Evolutionary conservation across 2,329 filamentous ascomycete species (phyloP), one percentile per base, ranked within the genome.

Genomic region (Byssochlamys sp.): DNA sequence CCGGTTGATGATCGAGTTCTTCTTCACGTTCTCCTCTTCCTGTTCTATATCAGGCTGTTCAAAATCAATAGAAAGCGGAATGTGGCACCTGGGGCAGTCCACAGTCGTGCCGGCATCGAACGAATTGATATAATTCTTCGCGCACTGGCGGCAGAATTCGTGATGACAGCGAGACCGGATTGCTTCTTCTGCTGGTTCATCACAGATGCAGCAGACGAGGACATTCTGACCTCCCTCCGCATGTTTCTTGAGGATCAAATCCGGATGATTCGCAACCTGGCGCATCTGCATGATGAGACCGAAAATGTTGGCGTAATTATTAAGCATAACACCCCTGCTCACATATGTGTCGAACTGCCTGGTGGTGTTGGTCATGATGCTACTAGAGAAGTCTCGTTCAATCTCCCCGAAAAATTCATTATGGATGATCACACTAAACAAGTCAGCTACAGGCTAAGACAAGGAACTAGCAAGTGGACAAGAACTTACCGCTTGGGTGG

Each of bases 281-380:
- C 94, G 88, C 92, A 99, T 97, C 73, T 96, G 91, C 90, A 97
- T 97, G 69, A 99, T 96, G 57, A 99, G 81, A 69, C 91, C 92
- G 67, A 99, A 99, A 63, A 99, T 97, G 71, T 99, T 99, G 77
- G 94, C 94, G 65, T 97, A 97, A 70, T 96, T 96, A 79, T 97
- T 91, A 60, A 99, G 82, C 73, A 99, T 84, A 24, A 97, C 92
- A 77, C 91, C 91, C 62, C 91, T 89, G 19, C 90, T 88, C 39
- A 97, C 94, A 64, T 97, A 99, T 0, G 91, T 97, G 68, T 97
- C 90, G 64, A 97, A 99, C 66, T 91, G 86, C 60, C 94, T 87
- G 58, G 87, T 84, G 6, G 89, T 88, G 69, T 89, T 95, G 14
- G 86, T 90, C 90, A 97, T 99, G 78, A 99, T 95, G 66, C 90